Percentiles rank a stretch among this genome's conserved stretches.
phyloP scores from a whole-genome alignment of 805 yeast species.

The Debaryomyces hansenii region DNA sequence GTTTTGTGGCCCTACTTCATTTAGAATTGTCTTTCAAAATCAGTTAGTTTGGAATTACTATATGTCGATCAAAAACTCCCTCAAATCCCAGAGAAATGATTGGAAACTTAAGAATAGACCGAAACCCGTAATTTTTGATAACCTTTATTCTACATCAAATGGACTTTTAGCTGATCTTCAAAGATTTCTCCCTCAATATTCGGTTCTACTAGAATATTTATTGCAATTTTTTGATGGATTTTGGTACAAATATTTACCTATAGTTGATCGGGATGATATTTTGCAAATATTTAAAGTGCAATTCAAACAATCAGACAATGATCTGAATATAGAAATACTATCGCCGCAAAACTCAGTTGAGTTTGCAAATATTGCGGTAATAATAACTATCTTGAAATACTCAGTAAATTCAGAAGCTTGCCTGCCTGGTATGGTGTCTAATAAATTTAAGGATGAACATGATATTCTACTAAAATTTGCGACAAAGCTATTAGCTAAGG shows the following conservation, averaged over 20 bases:
- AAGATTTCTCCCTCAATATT: neutral
- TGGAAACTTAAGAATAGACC: too few relatives aligned
- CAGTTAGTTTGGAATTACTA: too few relatives aligned
- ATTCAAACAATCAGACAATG: too few relatives aligned
- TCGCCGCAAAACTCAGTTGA: neutral
- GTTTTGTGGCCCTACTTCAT: neutral
- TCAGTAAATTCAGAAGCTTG: neutral
- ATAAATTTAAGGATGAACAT: neutral
- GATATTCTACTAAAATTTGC: neutral
- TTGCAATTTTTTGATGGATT: neutral
- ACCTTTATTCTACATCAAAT: too few relatives aligned
- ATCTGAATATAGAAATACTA: neutral
- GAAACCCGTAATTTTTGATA: too few relatives aligned
- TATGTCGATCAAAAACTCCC: too few relatives aligned
- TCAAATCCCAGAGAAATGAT: too few relatives aligned
- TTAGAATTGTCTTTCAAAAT: too few relatives aligned
- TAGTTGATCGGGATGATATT: neutral
- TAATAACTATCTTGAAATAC: neutral
- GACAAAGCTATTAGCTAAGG: neutral
- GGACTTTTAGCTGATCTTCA: too few relatives aligned
- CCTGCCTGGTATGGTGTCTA: neutral
- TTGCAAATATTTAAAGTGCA: too few relatives aligned
- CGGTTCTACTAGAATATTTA: neutral
- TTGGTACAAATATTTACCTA: neutral
- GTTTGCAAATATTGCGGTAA: neutral